Evolutionary conservation across 176 grass and related monocot species (phyloP), one percentile per base, ranked within the genome.

Genomic region (Hordeum marinum): DNA sequence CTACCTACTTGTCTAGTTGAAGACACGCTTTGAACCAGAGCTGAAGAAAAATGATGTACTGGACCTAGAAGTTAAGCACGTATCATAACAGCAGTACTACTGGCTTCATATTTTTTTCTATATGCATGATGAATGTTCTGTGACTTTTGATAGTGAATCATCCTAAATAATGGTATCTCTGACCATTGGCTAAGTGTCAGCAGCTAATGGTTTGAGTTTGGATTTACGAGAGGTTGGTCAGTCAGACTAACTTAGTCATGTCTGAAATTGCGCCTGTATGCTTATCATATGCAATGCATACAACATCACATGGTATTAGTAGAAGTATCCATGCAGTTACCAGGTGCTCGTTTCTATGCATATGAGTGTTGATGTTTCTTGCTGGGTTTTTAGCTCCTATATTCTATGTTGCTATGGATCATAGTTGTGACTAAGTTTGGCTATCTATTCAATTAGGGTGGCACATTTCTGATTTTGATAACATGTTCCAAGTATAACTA

Each of bases 391-490:
- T 77, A 36, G 66, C 66, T 55, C 40, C 21, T 76, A 55, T 82
- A 26, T 39, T 82, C 13, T 64, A 63, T 13, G 6, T 75, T 83
- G 26, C 3, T 79, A 29, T 11, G 3, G 43, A 34, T 21, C 17
- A 1, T 63, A 42, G 7, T 35, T 78, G 13, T 68, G 68, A 50
- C 48, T 70, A 71, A 63, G 13, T 31, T 71, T 76, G 17, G 31
- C 20, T 77, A 42, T 67, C 67, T 74, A 57, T 80, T 75, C 15
- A 84, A 59, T 68, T 59, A 66, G 26, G 39, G 8, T 39, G 20
- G 2, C 52, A 43, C 21, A 35, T 64, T 55, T 88, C 35, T 72
- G 67, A 58, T 82, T 41, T 81, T 68, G 5, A 62, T 90, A 69
- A 68, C 55, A 61, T 54, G 31, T 45, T 52, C 29, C 9, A 48